These are phyloP conservation scores for Herpetospermum pedunculosum DNA, from an alignment of 306 rosid genomes.

Conservation along the genomic window DNA sequence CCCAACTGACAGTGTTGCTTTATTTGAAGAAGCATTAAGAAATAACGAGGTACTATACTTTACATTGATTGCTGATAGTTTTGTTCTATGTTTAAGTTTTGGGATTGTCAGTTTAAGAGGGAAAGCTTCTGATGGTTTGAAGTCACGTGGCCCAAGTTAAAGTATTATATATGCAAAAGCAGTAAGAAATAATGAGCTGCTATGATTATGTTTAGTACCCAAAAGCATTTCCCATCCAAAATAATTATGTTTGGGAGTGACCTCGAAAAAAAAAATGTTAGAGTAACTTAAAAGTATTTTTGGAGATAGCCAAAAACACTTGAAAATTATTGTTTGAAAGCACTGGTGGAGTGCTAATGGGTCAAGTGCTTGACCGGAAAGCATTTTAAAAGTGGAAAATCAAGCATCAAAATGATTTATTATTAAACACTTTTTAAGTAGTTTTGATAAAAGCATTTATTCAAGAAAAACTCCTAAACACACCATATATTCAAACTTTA, in stretches of 20 bases:
- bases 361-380: too few relatives aligned
- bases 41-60: constrained; percentile 47
- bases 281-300: not conserved
- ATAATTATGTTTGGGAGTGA: not conserved
- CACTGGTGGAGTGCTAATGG: too few relatives aligned
- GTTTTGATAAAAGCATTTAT: too few relatives aligned
- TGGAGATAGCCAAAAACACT: not conserved
- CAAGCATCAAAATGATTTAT: too few relatives aligned
- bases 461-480: not conserved
- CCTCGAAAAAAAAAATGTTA: not conserved
- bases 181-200: constrained; percentile 55
- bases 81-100: not conserved
- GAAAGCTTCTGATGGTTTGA: constrained; percentile 34
- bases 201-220: not conserved
- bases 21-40: constrained; percentile 68
- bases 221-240: not conserved
- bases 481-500: too few relatives aligned
- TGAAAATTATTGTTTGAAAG: not conserved
- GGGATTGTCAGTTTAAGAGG: constrained; percentile 8
- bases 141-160: constrained; percentile 45
- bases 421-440: too few relatives aligned
- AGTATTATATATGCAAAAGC: constrained; percentile 58
- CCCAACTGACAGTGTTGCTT: constrained; percentile 28
- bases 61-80: not conserved
- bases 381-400: not conserved